Evolutionary conservation across 192 early-diverging fungal genomes (phyloP), one percentile per base, ranked within the genome.

Genomic region (Gaertneriomyces semiglobifer): DNA sequence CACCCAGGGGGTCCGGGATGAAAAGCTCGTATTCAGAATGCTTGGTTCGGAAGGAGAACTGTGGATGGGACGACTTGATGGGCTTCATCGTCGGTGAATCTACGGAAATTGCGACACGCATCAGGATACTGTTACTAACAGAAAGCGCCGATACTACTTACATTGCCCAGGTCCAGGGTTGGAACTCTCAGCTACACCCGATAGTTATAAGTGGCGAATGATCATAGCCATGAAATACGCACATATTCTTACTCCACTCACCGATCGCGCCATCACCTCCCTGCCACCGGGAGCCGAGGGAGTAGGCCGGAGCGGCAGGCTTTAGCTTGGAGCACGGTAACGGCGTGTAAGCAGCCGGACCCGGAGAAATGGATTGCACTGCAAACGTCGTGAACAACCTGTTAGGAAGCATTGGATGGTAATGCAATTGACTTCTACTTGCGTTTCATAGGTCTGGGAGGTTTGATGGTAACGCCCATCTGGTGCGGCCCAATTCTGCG

Each of bases 21-120:
- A 84, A 84, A 19, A 84, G 74, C 65, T 84, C 82, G 58, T 81
- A 84, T 60, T 84, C 82, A 12, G 77, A 77, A 61, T 84, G 82
- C 68, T 81, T 81, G 69, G 72, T 77, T 6, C 82, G 64, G 76
- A 84, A 84, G 33, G 82, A 84, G 62, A 79, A 84, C 41, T 66
- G 73, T 46, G 82, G 79, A 12, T 65, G 71, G 18, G 74, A 60
- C n/a, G 59, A 68, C 59, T 78, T 79, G 62, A 63, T 78, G 68
- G 66, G 74, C n/a, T 68, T 69, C 39, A 84, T 50, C 38, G 70
- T 69, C 5, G 82, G 82, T 7, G 82, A 71, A 60, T 84, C 77
- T 79, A 61, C 6, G 7, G 53, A 53, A 4, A 62, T 70, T 33
- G 25, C 25, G 2, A 33, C 25, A 33, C 2, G 25, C 25, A 33